Evolutionary conservation across 495 filamentous ascomycete species (phyloP), one percentile per base, ranked within the genome.

Genomic region (Aspergillus diversus): DNA sequence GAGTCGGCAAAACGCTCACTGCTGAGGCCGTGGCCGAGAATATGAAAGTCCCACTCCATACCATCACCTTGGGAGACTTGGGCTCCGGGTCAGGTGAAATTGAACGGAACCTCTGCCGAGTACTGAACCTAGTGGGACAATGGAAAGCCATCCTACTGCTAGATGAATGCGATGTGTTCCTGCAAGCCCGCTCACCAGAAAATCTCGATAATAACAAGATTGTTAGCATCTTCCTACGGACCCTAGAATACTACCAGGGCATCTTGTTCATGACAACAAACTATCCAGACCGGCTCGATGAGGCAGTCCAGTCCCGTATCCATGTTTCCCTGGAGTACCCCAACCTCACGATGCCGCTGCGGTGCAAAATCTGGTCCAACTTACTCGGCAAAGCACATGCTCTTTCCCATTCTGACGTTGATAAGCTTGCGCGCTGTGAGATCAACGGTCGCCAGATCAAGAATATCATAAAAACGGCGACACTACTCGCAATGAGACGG

Each of bases 161-260:
- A 1, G 89, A 90, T 57, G 87, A 91, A 71, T 86, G 84, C 37
- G 89, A 91, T 58, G 84, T 89, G 13, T 90, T 89, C 75, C 77
- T 90, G 17, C 84, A 89, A 72, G 79, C 70, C 55, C 83, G 73
- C 27, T 81, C 72, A 11, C 78, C 75, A 55, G 67, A 76, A 66
- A 63, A 72, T 43, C 5, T 73, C 32, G 17, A 49, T 31, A 35
- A 66, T 16, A 74, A 71, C 37, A 48, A 15, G 9, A 66, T 69
- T 48, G 68, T 69, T 6, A 16, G 13, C 33, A 48, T 85, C 47
- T 85, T 86, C 63, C 68, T 86, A 49, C 73, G 83, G 15, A 75
- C 75, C 55, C 71, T 87, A 2, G 83, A 87, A 68, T 85, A 84
- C 63, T 85, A 78, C 57, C 71, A 80, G 49, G 73, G 73, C 5